A percentile compares a stretch with the other conserved stretches of the same genome.
These are phyloP conservation scores for Groenewaldozyma tartarivorans DNA, from an alignment of 805 yeast species.

Conservation along the genomic window DNA sequence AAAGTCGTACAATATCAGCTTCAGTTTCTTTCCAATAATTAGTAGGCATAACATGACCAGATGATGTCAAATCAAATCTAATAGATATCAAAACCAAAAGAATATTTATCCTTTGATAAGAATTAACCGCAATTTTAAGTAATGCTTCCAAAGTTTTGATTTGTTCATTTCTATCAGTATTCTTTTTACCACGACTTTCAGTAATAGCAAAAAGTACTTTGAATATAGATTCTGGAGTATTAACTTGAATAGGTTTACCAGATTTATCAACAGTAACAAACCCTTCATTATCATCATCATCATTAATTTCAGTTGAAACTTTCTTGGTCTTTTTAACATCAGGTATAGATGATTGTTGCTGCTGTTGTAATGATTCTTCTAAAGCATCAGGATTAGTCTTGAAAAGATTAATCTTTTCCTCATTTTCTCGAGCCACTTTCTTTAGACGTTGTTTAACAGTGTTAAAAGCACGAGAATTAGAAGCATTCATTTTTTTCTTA, in stretches of 20 bases:
- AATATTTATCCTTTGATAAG: constrained; percentile 71
- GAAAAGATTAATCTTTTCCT: constrained; percentile 46
- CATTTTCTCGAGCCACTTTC: constrained; percentile 66
- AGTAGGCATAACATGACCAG: constrained; percentile 62
- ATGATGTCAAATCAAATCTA: constrained; percentile 71
- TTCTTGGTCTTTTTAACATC: constrained; percentile 18
- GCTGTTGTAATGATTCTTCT: constrained; percentile 28
- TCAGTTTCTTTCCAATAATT: constrained; percentile 72
- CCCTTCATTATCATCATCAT: constrained; percentile 25
- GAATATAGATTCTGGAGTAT: constrained; percentile 47
- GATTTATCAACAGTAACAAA: constrained; percentile 31
- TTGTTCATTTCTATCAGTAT: constrained; percentile 76
- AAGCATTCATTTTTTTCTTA: constrained; percentile 69
- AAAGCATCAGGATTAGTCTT: constrained; percentile 67
- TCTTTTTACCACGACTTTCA: constrained; percentile 93
- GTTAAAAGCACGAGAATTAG: constrained; percentile 78
- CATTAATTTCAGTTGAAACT: constrained; percentile 27
- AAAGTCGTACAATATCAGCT: constrained; percentile 49
- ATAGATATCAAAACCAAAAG: constrained; percentile 77
- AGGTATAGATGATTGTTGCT: constrained; percentile 22
- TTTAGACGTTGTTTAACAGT: constrained; percentile 80
- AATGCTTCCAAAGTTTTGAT: constrained; percentile 59
- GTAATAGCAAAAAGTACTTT: constrained; percentile 61
- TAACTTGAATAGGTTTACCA: constrained; percentile 27
- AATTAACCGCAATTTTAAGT: constrained; percentile 36